Evolutionary conservation across 2,329 filamentous ascomycete species (phyloP), one percentile per base, ranked within the genome.

Genomic region (Fusarium nisikadoi): DNA sequence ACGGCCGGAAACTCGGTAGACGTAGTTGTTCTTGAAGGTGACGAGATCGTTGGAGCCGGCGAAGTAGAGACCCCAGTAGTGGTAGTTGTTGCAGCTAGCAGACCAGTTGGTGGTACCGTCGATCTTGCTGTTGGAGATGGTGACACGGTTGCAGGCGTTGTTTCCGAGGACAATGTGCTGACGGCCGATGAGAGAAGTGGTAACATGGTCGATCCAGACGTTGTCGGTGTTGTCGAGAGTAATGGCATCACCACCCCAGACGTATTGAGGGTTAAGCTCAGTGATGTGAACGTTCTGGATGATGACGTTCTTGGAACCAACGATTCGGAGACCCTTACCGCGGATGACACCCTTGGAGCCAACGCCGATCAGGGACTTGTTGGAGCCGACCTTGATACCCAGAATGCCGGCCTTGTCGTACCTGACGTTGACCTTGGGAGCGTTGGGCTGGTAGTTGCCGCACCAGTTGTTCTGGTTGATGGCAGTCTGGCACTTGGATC

Each of bases 401-500:
- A 82, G 75, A 4, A 82, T 68, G 68, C 83, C 87, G 41, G 88
- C 88, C 61, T 86, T 88, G 80, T 89, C 85, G 67, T 84, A 86
- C 8, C 75, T 82, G 41, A 81, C 85, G 12, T 81, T 81, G 45
- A 83, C 83, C 50, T 82, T 83, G 36, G 86, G 83, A 4, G 87
- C 86, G 39, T 83, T 81, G 49, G 58, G 81, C 80, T 91, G 82
- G 79, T 91, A 88, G 82, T 90, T 90, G 61, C 78, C 81, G 79
- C 89, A 91, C 86, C 87, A 89, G 76, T 84, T 76, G 77, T 89
- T 81, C 81, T 88, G 82, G 82, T 90, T 88, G 78, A 91, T 90
- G 70, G 89, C 87, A 45, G 85, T 74, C 82, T 91, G 89, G 80
- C 89, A 89, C 16, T 65, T 80, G 6, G 85, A 79, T 16, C 78